These are phyloP conservation scores for Colletotrichum lindemuthianum DNA, from an alignment of 2,329 filamentous ascomycete species.

Conservation along the genomic window DNA sequence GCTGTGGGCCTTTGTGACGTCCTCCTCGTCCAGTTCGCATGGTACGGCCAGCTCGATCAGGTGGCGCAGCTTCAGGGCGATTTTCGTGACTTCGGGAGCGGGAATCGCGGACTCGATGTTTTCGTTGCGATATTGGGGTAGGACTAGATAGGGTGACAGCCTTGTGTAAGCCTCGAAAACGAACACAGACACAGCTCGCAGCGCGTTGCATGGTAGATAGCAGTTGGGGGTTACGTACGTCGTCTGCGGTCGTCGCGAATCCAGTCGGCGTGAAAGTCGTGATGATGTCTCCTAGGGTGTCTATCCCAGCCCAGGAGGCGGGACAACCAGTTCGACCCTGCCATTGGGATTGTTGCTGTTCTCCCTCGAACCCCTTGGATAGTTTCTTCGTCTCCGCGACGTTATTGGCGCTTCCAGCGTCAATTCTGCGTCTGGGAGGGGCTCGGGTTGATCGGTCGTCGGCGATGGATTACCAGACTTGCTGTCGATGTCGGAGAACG, in stretches of 20 bases:
- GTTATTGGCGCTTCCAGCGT: no score
- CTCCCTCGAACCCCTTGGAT: no score
- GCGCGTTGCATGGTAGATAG: not conserved
- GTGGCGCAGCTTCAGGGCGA: slow-evolving; percentile 89
- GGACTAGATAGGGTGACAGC: slow-evolving; percentile 57
- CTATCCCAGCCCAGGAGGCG: slow-evolving; percentile 48
- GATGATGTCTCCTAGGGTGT: slow-evolving; percentile 43
- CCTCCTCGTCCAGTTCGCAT: slow-evolving; percentile 83
- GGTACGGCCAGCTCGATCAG: slow-evolving; percentile 90
- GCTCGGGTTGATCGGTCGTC: no score
- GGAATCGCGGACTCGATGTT: slow-evolving; percentile 74
- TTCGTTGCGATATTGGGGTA: slow-evolving; percentile 70
- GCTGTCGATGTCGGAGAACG: no score
- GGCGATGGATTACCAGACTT: no score
- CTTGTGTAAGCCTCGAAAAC: slow-evolving; percentile 23
- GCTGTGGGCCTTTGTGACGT: slow-evolving; percentile 84
- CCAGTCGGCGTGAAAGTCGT: slow-evolving; percentile 45
- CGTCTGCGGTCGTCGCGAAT: slow-evolving; percentile 56
- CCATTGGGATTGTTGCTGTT: slow-evolving; percentile 35
- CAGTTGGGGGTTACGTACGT: slow-evolving; percentile 44
- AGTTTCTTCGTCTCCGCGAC: no score
- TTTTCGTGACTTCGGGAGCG: slow-evolving; percentile 84
- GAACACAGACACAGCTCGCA: not conserved
- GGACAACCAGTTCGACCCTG: slow-evolving; percentile 43
- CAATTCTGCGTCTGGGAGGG: no score